Percentiles rank a stretch among this genome's conserved stretches.
phyloP scores from a whole-genome alignment of 345 rosid species.

The Salix caprea region DNA sequence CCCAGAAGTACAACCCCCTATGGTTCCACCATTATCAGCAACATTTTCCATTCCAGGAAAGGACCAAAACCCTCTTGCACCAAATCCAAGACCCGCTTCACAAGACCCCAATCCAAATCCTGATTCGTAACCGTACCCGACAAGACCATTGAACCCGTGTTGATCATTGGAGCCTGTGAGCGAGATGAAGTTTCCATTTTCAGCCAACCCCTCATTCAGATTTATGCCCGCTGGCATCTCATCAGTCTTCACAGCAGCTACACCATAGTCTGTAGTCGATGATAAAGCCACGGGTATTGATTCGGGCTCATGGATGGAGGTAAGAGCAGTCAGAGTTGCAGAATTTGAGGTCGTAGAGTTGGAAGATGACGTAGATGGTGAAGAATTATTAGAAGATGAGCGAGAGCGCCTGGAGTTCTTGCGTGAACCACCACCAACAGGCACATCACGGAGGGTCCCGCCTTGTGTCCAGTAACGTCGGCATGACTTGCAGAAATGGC shows the following conservation, averaged over 20 bases:
- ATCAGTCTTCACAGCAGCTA: conserved; percentile 18
- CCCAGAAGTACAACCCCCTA: conserved; percentile 15
- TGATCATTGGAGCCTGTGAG: conserved; percentile 24
- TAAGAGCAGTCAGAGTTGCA: conserved; percentile 15
- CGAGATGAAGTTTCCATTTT: conserved; percentile 18
- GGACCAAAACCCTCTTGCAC: conserved; percentile 33
- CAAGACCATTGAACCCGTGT: conserved; percentile 13
- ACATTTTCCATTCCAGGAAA: conserved; percentile 31
- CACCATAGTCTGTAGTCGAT: neutral
- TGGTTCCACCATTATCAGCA: conserved; percentile 7
- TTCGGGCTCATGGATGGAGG: conserved; percentile 27
- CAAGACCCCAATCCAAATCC: conserved; percentile 28
- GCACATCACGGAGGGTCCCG: conserved; percentile 64
- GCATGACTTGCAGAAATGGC: conserved; percentile 63
- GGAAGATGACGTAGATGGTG: conserved; percentile 27
- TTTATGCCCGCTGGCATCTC: conserved; percentile 20
- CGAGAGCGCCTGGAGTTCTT: conserved; percentile 51
- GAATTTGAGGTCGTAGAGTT: conserved; percentile 1
- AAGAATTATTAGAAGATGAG: conserved; percentile 7
- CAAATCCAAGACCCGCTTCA: conserved; percentile 36
- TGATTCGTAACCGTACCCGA: conserved; percentile 23
- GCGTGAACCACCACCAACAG: conserved; percentile 62
- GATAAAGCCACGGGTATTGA: conserved; percentile 10
- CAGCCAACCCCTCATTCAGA: conserved; percentile 24
- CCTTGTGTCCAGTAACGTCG: conserved; percentile 78